phyloP scores from a whole-genome alignment of 805 yeast species.

The Metschnikowia sp. region DNA sequence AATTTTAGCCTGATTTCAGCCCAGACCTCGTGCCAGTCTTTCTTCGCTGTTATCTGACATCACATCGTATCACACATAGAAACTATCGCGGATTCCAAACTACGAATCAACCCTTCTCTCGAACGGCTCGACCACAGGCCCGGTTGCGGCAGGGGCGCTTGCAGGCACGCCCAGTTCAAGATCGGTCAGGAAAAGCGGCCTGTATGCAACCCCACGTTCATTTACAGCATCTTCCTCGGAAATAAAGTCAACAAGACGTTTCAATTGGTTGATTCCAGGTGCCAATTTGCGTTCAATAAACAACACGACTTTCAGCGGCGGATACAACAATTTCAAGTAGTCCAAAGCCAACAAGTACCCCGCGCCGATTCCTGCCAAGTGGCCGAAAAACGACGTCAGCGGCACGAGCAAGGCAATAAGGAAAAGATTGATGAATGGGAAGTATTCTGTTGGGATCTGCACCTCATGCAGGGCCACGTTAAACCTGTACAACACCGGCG shows the following conservation, averaged over 20 bases:
- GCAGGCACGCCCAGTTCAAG: slow-evolving; percentile 16
- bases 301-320: slow-evolving; percentile 62
- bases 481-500: slow-evolving; percentile 38
- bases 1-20: too few relatives aligned
- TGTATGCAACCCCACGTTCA: slow-evolving; percentile 34
- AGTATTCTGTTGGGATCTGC: slow-evolving; percentile 53
- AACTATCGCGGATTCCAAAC: too few relatives aligned
- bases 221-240: slow-evolving; percentile 58
- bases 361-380: slow-evolving; percentile 58
- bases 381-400: slow-evolving; percentile 70
- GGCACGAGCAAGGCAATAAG: slow-evolving; percentile 55
- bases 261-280: slow-evolving; percentile 49
- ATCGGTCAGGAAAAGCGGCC: slow-evolving; percentile 26
- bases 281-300: slow-evolving; percentile 60
- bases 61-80: too few relatives aligned
- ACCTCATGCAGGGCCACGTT: slow-evolving; percentile 33
- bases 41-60: too few relatives aligned
- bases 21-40: too few relatives aligned
- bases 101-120: slow-evolving; percentile 16
- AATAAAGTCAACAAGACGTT: slow-evolving; percentile 51
- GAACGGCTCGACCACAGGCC: slow-evolving; percentile 11
- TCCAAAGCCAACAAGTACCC: slow-evolving; percentile 66
- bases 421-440: slow-evolving; percentile 54
- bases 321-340: slow-evolving; percentile 54
- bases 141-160: neutral